Evolutionary conservation across 2,329 filamentous ascomycete genomes (phyloP), one percentile per base, ranked within the genome.

Genomic region (Hymenoscyphus fraxineus): DNA sequence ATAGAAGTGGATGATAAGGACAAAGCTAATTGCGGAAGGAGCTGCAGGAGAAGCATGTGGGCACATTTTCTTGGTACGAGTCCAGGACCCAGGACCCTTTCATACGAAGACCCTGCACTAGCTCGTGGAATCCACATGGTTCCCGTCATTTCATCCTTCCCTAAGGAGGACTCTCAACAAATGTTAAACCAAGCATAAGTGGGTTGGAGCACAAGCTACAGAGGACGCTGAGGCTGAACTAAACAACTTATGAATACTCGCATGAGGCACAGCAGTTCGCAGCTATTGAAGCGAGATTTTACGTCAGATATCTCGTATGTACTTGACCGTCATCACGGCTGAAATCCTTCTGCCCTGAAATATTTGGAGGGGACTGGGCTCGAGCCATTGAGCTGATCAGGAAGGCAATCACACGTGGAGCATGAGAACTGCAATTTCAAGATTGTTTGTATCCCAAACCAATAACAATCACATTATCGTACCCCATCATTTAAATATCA

Each of bases 221-320:
- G 39, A 41, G 41, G 22, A 35, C 9, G 54, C 60, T 41, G 60
- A 51, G 7, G 35, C 27, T 62, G 22, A 35, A 22, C 27, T 62
- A 15, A 35, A 22, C 51, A 27, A 19, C 59, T 31, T 40, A 61
- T 61, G 56, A 41, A 41, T 13, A 27, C 9, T 44, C 16, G 57
- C 51, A 57, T 44, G 38, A 61, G 35, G 32, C 54, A 57, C 19
- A 35, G 35, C 35, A 32, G 19, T 12, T 51, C 9, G 16, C 60
- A 35, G 32, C 19, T n/a, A 12, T 19, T 6, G 19, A 61, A 57
- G 39, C 47, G 56, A 19, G 32, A 19, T 19, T 38, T 41, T 32
- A 54, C 22, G 19, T 54, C 47, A 27, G 27, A 54, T 27, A 54
- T 22, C 13, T 54, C 47, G 10, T 54, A 54, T 19, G 10, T 54